Evolutionary conservation across 306 rosid species (phyloP), one percentile per base, ranked within the genome.

Genomic region (Ammopiptanthus mongolicus): DNA sequence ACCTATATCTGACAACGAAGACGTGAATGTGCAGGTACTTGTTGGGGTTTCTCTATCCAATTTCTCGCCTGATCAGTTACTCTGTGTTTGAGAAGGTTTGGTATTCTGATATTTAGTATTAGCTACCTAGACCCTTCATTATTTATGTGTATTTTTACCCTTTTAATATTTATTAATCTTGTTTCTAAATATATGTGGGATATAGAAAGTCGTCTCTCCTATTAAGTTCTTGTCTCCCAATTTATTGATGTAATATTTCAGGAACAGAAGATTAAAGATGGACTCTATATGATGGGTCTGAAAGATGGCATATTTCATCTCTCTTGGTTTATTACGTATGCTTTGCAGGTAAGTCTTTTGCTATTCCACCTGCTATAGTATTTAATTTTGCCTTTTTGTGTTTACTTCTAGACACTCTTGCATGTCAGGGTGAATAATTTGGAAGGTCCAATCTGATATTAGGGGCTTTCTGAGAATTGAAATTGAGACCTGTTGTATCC

Each of bases 241-340:
- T 75, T 63, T 47, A 3, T 70, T 71, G 62, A 71, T 59, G 52
- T 25, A 11, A 76, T 78, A 42, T 82, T 84, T 85, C 89, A 94
- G 98, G 98, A 94, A 77, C 90, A 90, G 76, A 94, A 91, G 87
- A 94, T 94, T 84, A 94, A 87, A 72, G 97, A 91, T 86, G 96
- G 97, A 76, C 96, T 94, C 69, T 90, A 91, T 90, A 94, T 94
- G 98, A 94, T 94, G 98, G 98, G 97, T 78, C 74, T 94, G 67
- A 91, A 90, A 83, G 97, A 91, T 75, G 90, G 93, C 56, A 84
- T 94, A 73, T 94, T 91, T 79, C 91, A 91, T 83, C 86, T 94
- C 74, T 94, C 98, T 64, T 94, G 98, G 97, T 94, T 91, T 81
- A 82, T 91, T 71, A 78, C 97, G 62, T 94, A 91, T 88, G 88